Percentiles rank a stretch among this genome's conserved stretches.
These are phyloP conservation scores for Komagataella pastoris DNA, from an alignment of 805 yeast species.

Conservation along the genomic window DNA sequence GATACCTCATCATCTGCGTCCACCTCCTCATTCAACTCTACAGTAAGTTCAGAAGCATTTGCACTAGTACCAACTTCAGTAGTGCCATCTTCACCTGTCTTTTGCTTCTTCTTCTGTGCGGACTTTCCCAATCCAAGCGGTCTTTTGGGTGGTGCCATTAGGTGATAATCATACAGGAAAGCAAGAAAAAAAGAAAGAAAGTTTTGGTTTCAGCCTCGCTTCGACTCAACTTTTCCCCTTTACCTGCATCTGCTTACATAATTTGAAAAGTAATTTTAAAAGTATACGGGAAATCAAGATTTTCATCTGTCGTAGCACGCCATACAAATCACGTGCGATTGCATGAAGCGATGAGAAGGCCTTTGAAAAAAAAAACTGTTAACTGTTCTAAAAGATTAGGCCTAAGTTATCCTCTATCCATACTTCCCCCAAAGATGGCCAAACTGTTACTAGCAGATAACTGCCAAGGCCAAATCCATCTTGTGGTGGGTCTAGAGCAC, in stretches of 20 bases:
- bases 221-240: background rate
- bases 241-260: background rate
- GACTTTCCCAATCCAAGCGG: conserved; percentile 53
- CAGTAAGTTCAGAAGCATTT: conserved; percentile 25
- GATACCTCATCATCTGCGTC: conserved; percentile 72
- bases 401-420: background rate
- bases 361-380: background rate
- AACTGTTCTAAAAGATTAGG: background rate
- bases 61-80: conserved; percentile 3
- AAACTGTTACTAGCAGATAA: conserved; percentile 28
- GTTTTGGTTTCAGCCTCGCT: background rate
- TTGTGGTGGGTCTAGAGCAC: conserved; percentile 38
- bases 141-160: conserved; percentile 42
- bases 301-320: background rate
- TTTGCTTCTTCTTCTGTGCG: conserved; percentile 12
- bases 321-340: background rate
- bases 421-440: conserved; percentile 4
- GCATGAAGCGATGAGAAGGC: background rate
- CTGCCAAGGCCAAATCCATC: conserved; percentile 37
- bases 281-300: background rate
- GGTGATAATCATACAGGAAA: conserved; percentile 5
- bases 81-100: conserved; percentile 8
- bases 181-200: conserved; percentile 4
- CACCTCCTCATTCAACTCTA: conserved; percentile 56
- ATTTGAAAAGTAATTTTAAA: background rate